Percentiles rank a stretch among this genome's conserved stretches.
These are phyloP conservation scores for Auricularia heimuer DNA, from an alignment of 768 basidiomycete genomes.

Conservation along the genomic window DNA sequence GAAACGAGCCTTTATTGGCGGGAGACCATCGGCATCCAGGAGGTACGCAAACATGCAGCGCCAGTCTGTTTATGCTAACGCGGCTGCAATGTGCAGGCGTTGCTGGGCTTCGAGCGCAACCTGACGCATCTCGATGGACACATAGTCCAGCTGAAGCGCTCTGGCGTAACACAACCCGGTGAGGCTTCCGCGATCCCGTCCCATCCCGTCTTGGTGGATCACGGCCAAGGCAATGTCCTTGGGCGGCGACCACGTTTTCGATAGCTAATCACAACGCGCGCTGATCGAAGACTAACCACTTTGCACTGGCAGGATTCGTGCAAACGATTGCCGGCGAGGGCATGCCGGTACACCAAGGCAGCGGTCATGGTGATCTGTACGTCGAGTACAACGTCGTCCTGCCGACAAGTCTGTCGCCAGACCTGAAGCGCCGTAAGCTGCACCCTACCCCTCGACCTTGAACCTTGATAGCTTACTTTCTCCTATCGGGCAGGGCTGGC, in stretches of 20 bases:
- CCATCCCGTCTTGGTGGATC: too few species aligned
- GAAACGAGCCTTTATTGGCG: slow-evolving; percentile 87
- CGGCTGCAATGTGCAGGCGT: slow-evolving; percentile 43
- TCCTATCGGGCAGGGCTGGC: not conserved
- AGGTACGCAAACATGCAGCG: slow-evolving; percentile 33
- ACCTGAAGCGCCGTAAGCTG: slow-evolving; percentile 24
- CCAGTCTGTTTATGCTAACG: slow-evolving; percentile 1
- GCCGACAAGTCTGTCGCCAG: slow-evolving; percentile 58
- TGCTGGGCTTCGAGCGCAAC: slow-evolving; percentile 93
- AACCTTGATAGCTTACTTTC: not conserved
- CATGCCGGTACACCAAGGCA: slow-evolving; percentile 60
- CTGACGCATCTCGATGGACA: slow-evolving; percentile 89
- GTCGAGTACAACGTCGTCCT: slow-evolving; percentile 91
- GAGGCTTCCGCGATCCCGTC: slow-evolving; percentile 12
- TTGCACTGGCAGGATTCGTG: slow-evolving; percentile 54
- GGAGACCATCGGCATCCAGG: slow-evolving; percentile 83
- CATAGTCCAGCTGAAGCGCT: slow-evolving; percentile 54
- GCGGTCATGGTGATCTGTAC: slow-evolving; percentile 68
- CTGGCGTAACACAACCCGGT: slow-evolving; percentile 89
- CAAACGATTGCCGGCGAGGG: slow-evolving; percentile 83
- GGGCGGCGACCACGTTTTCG: not conserved
- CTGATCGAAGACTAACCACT: not conserved
- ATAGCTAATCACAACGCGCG: not conserved
- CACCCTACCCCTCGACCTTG: not conserved
- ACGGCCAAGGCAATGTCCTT: not conserved